Percentiles rank a stretch among this genome's conserved stretches.
phyloP scores from a whole-genome alignment of 106 monocot genomes.

The Dioscorea alata region DNA sequence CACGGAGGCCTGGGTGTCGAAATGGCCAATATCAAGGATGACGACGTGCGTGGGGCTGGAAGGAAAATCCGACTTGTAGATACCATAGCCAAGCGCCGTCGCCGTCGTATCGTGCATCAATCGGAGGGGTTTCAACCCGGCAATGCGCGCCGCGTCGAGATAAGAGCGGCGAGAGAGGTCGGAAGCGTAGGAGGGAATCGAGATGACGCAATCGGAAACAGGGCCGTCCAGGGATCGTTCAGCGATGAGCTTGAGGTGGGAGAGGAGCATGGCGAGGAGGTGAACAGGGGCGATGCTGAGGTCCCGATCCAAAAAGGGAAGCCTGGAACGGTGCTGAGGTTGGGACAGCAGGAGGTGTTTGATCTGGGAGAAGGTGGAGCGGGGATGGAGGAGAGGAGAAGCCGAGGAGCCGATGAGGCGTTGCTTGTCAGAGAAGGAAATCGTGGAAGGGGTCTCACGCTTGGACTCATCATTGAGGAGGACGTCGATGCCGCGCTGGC shows the following conservation, averaged over 20 bases:
- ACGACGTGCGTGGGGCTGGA: slow-evolving; percentile 18
- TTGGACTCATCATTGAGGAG: slow-evolving; percentile 81
- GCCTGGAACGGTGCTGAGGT: slow-evolving; percentile 25
- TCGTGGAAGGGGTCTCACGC: slow-evolving; percentile 66
- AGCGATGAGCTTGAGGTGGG: slow-evolving; percentile 49
- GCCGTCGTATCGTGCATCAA: slow-evolving; percentile 77
- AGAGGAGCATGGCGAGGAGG: slow-evolving; percentile 55
- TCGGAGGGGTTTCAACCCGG: slow-evolving; percentile 63
- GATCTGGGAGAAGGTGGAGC: slow-evolving; percentile 46
- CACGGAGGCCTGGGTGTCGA: slow-evolving; percentile 70
- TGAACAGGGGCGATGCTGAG: slow-evolving; percentile 42
- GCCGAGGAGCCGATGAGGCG: slow-evolving; percentile 54
- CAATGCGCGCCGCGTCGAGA: slow-evolving; percentile 74
- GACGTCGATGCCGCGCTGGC: slow-evolving; percentile 65
- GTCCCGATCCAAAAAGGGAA: slow-evolving; percentile 35
- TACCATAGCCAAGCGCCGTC: slow-evolving; percentile 73
- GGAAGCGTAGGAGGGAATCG: slow-evolving; percentile 72
- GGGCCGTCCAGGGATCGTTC: slow-evolving; percentile 34
- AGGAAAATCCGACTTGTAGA: slow-evolving; percentile 48
- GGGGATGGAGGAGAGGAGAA: slow-evolving; percentile 23
- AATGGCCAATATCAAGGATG: slow-evolving; percentile 84
- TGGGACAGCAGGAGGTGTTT: slow-evolving; percentile 62
- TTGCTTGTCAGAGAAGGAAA: slow-evolving; percentile 66
- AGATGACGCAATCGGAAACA: slow-evolving; percentile 66
- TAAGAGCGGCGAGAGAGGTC: slow-evolving; percentile 60